Base-by-base conservation (phyloP, 2,329 filamentous ascomycete species). In the Curvularia verruculosa region DNA sequence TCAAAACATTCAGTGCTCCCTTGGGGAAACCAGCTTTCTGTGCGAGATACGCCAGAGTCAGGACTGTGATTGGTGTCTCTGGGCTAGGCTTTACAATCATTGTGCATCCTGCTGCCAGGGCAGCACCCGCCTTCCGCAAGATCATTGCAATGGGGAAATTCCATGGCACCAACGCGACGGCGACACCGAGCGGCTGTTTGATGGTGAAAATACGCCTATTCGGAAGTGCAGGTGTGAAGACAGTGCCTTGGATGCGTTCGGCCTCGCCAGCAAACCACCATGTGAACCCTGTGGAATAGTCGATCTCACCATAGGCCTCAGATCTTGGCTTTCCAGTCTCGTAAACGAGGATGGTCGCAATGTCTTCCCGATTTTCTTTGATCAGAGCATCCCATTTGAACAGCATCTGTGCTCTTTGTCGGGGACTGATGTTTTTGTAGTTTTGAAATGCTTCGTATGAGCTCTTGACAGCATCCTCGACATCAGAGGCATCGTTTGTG, bases 101-200 rank as follows among this genome's bases (percentile, higher is more conserved):
- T 1, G 88, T 87, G 69, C 88, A 91, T 1, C 89, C 89, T 3
- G 88, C 88, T 1, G 89, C 89, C 37, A 91, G 75, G 1, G 88
- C 88, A 6, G 88, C 86, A 46, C 84, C 82, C 2, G 84, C 87
- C 70, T 91, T 91, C 29, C 89, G 81, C 50, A 90, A 73, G 6
- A 90, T 82, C 85, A 91, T 82, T 15, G 86, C 87, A 49, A 89
- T 81, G 0, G 87, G 87, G 62, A 89, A 90, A 66, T 91, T 89
- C 88, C 88, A 91, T 4, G 89, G 88, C 1, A 90, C 87, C 15
- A 91, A 77, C 0, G 88, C 88, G 0, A 83, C 88, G 0, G 84
- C 82, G 10, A 90, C 87, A 53, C 89, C 89, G 56, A 90, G 82
- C 0, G 88, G 88, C 74, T 91, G 88, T 78, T 93, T 93, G 65